These are phyloP conservation scores for Neopestalotiopsis clavispora DNA, from an alignment of 2,329 filamentous ascomycete genomes.

Conservation along the genomic window DNA sequence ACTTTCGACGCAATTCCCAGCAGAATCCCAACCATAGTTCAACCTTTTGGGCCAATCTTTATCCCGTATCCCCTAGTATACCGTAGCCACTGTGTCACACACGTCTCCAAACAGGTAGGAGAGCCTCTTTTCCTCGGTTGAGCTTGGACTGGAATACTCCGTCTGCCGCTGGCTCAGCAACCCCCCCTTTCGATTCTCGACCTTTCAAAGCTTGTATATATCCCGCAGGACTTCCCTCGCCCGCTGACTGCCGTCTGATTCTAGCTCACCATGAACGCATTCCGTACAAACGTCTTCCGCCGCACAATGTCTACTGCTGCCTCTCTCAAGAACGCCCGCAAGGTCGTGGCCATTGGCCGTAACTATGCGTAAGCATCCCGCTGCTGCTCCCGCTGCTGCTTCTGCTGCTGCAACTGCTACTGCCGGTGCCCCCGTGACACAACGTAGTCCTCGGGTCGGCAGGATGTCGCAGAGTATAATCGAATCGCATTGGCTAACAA, in stretches of 20 bases:
- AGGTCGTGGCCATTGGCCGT: constrained; percentile 91
- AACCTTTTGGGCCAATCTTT: constrained; percentile 13
- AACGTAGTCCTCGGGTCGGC: not conserved
- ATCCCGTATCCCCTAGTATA: constrained; percentile 15
- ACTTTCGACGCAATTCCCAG: not conserved
- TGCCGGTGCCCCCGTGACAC: not conserved
- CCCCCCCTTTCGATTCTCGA: not conserved
- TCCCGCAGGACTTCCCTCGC: constrained; percentile 11
- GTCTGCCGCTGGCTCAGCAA: not conserved
- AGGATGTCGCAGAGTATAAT: constrained; percentile 20
- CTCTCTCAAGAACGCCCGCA: constrained; percentile 60
- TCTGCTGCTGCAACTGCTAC: not conserved
- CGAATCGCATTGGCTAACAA: constrained; percentile 20
- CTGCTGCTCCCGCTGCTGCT: not conserved
- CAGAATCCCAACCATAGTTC: not conserved
- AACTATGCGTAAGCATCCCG: constrained; percentile 81
- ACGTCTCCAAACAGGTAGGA: constrained; percentile 17
- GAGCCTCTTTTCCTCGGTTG: not conserved
- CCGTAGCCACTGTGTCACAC: constrained; percentile 14
- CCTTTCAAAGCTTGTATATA: constrained; percentile 4
- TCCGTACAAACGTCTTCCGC: constrained; percentile 32
- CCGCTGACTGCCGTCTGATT: not conserved
- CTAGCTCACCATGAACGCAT: constrained; percentile 30
- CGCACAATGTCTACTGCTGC: constrained; percentile 47
- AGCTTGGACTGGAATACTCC: not conserved